Conservation (phyloP, 2,329 filamentous ascomycete species). For the Claviceps quebecensis region DNA sequence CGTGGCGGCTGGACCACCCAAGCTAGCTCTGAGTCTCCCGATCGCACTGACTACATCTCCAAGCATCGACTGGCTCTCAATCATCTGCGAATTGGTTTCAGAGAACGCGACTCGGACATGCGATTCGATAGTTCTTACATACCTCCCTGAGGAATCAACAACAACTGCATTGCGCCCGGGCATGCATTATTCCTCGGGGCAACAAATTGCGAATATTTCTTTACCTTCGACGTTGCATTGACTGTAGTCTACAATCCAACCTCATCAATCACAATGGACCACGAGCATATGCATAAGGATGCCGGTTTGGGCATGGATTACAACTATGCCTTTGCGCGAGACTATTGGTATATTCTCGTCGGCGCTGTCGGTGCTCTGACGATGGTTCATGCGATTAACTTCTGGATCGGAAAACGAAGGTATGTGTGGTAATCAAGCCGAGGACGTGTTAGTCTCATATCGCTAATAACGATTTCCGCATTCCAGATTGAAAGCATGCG, state of each 20-base stretch:
- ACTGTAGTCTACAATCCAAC: not conserved
- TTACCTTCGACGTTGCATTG: not conserved
- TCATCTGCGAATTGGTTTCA: not conserved
- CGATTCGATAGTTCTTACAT: not conserved
- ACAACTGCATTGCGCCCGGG: not conserved
- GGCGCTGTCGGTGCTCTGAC: slow-evolving; percentile 30
- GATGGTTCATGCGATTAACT: slow-evolving; percentile 28
- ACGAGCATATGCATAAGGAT: slow-evolving; percentile 18
- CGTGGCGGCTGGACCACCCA: not conserved
- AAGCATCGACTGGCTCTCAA: not conserved
- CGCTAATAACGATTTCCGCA: not conserved
- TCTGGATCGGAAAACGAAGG: slow-evolving; percentile 28
- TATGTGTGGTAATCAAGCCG: slow-evolving; percentile 10
- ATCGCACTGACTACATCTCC: not conserved
- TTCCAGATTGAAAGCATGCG: slow-evolving; percentile 32
- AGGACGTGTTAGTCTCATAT: not conserved
- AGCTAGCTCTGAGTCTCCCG: not conserved
- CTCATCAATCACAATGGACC: slow-evolving; percentile 17
- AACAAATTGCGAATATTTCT: not conserved
- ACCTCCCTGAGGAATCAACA: not conserved
- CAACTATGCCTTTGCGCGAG: slow-evolving; percentile 38
- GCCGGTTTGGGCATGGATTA: slow-evolving; percentile 23
- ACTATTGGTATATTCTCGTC: slow-evolving; percentile 46
- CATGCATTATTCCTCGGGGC: not conserved
- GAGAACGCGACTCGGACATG: not conserved